Evolutionary conservation across 352 stramenopile genomes (phyloP).

Genomic region (Pythium insidiosum): DNA sequence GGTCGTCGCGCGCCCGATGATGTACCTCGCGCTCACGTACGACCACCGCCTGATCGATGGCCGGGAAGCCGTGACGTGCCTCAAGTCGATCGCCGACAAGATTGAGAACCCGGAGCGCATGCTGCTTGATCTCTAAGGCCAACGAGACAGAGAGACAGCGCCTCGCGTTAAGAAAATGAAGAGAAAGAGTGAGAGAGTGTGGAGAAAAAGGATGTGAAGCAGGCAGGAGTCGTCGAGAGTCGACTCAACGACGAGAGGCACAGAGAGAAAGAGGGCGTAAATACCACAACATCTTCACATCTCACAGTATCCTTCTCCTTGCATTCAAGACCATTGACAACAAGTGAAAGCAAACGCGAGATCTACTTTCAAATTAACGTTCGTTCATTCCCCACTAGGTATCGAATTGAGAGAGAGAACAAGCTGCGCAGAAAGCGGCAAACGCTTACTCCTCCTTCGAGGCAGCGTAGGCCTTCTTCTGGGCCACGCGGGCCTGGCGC

Average conservation of each 20-base stretch:
- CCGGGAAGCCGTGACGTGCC: slow-evolving; percentile 97
- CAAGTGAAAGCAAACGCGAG: too few species aligned
- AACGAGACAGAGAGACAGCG: not conserved
- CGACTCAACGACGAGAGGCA: too few species aligned
- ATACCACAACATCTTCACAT: too few species aligned
- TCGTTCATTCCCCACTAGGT: too few species aligned
- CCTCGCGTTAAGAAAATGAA: not conserved
- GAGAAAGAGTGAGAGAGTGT: not conserved
- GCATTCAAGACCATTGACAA: too few species aligned
- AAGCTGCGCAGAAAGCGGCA: too few species aligned
- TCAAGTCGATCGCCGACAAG: slow-evolving; percentile 98
- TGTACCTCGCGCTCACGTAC: slow-evolving; percentile 99
- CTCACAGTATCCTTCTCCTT: too few species aligned
- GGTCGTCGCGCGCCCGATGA: slow-evolving; percentile 97
- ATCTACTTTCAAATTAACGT: too few species aligned
- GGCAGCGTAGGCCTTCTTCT: slow-evolving; percentile 95
- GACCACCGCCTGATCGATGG: slow-evolving; percentile 99
- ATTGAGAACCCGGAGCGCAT: slow-evolving; percentile 95
- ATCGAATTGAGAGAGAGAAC: too few species aligned
- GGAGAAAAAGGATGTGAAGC: too few species aligned
- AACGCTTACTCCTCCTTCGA: slow-evolving; percentile 19
- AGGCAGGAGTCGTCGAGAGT: too few species aligned
- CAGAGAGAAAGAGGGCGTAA: too few species aligned
- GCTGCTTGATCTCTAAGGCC: slow-evolving; percentile 92
- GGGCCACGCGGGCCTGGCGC: slow-evolving; percentile 92